These are phyloP conservation scores for Prunus armeniaca DNA, from an alignment of 306 rosid genomes.

Conservation along the genomic window DNA sequence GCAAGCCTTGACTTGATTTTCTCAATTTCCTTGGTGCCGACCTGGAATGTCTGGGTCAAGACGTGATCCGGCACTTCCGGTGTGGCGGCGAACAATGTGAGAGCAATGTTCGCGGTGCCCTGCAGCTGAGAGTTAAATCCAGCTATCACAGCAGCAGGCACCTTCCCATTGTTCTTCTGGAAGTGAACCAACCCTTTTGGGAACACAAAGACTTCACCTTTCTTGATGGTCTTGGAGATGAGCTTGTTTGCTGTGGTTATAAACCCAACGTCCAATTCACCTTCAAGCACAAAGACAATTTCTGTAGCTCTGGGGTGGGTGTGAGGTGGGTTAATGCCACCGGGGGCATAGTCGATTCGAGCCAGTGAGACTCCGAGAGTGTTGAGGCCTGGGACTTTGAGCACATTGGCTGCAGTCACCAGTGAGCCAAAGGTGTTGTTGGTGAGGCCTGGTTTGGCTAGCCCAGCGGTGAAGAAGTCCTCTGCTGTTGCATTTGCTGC, in stretches of 20 bases:
- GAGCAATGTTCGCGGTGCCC: slow-evolving; percentile 60
- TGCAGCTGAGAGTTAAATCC: slow-evolving; percentile 86
- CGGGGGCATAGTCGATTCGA: slow-evolving; percentile 79
- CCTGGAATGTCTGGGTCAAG: slow-evolving; percentile 55
- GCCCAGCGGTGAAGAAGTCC: slow-evolving; percentile 61
- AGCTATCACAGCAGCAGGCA: slow-evolving; percentile 56
- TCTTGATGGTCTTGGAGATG: slow-evolving; percentile 55
- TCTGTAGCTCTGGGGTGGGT: slow-evolving; percentile 95
- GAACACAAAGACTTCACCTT: slow-evolving; percentile 78
- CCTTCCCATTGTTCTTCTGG: slow-evolving; percentile 71
- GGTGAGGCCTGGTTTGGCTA: slow-evolving; percentile 66
- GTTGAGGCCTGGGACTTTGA: slow-evolving; percentile 78
- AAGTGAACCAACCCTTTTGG: slow-evolving; percentile 78
- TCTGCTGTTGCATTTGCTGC: slow-evolving; percentile 40
- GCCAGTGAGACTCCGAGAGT: slow-evolving; percentile 79
- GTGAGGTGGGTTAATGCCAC: slow-evolving; percentile 94
- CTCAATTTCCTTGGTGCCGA: slow-evolving; percentile 55
- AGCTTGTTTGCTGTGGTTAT: slow-evolving; percentile 62
- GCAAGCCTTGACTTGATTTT: slow-evolving; percentile 70
- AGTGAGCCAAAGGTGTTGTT: slow-evolving; percentile 68
- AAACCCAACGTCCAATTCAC: slow-evolving; percentile 75
- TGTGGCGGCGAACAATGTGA: slow-evolving; percentile 56
- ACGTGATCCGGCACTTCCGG: slow-evolving; percentile 73
- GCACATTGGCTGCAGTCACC: slow-evolving; percentile 70
- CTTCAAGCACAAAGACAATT: slow-evolving; percentile 68